Evolutionary conservation across 1,284 basidiomycete genomes (phyloP), one percentile per base, ranked within the genome.

Genomic region (Sporisorium reilianum): DNA sequence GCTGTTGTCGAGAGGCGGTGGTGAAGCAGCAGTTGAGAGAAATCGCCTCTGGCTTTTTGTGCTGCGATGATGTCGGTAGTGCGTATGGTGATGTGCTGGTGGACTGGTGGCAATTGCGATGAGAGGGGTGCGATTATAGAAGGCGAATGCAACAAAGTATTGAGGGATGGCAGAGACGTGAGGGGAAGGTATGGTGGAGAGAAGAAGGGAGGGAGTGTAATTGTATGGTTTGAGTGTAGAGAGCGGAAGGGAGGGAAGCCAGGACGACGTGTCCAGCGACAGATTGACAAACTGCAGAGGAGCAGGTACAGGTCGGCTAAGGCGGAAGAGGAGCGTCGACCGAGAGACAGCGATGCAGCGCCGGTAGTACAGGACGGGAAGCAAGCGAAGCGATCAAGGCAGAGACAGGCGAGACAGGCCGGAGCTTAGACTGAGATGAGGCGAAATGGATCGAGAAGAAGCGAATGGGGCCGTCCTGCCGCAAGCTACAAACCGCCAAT

Each of bases 261-360:
- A 12, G 12, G 28, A 30, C 26, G 28, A 30, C 28, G 26, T 48
- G 46, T 48, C 2, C 46, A 48, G 28, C 45, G 10, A n/a, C 7
- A 28, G 52, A 18, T 28, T 12, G 25, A 46, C 45, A 16, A 46
- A 46, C 25, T 46, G 45, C 45, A 48, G n/a, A 30, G 28, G 46
- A 23, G 46, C 46, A 28, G 46, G n/a, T 48, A 30, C 45, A 48
- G 46, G 28, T 32, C 46, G 28, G 46, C 46, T 30, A 32, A 28
- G 28, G 26, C 26, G 20, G 18, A 48, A 18, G 26, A n/a, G 9
- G 46, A 11, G 28, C 28, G 28, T n/a, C 14, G 46, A 32, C 46
- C 46, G 26, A 30, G 18, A 18, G 18, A 28, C n/a, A 30, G 46
- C 28, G 46, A 48, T 2, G n/a, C 45, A 28, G n/a, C 2, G n/a